phyloP scores from a whole-genome alignment of 225 moss, liverwort and hornwort genomes.

The Sphagnum contortum region DNA sequence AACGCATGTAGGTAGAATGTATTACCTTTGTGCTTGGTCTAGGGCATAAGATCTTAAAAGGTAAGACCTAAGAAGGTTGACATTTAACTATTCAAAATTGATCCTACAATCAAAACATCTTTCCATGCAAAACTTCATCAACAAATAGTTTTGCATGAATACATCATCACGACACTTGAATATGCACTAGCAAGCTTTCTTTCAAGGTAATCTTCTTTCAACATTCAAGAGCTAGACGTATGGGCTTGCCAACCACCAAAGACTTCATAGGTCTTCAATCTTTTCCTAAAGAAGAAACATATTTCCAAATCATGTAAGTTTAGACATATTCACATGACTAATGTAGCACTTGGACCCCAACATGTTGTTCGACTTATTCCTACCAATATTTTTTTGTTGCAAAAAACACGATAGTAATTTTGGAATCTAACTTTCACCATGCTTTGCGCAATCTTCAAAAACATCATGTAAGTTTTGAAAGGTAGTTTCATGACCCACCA shows the following conservation, averaged over 20 bases:
- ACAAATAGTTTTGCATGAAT: not conserved
- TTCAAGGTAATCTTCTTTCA: conserved; percentile 77
- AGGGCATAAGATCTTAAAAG: no score
- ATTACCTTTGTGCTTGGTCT: not conserved
- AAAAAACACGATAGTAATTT: no score
- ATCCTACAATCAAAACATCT: no score
- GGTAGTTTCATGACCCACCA: conserved; percentile 69
- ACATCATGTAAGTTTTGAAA: conserved; percentile 76
- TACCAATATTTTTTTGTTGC: no score
- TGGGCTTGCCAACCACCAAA: conserved; percentile 82
- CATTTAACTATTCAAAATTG: no score
- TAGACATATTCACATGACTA: no score
- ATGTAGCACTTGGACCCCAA: no score
- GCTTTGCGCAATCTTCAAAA: conserved; percentile 77
- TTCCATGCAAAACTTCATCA: not conserved
- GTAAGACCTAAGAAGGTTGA: no score
- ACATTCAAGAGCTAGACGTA: conserved; percentile 70
- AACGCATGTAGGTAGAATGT: not conserved
- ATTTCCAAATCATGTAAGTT: no score
- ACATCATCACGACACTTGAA: not conserved
- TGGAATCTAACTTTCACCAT: conserved; percentile 23
- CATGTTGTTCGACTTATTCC: no score
- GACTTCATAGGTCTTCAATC: conserved; percentile 72
- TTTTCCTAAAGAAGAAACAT: conserved; percentile 22
- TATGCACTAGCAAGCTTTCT: conserved; percentile 77